Evolutionary conservation across 1,284 basidiomycete species (phyloP), one percentile per base, ranked within the genome.

Genomic region (Veloporphyrellus conicus): DNA sequence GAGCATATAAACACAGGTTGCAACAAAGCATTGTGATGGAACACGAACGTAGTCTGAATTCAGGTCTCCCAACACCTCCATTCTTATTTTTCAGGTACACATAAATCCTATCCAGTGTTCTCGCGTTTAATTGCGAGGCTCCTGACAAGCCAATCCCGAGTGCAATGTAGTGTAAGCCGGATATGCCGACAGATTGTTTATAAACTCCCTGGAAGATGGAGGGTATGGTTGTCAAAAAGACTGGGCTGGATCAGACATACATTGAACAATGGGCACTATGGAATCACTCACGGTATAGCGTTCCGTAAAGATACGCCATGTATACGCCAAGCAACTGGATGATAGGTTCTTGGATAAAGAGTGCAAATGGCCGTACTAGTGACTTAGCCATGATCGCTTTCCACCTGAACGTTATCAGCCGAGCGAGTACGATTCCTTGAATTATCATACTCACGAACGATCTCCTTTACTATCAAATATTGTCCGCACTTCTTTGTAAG

Each of bases 171-270:
- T 81, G 69, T 16, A 81, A 62, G 0, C 77, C 84, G 0, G 81
- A 75, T 41, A 87, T 82, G 40, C 79, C 76, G 34, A 74, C 60
- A 2, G 59, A 50, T 63, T 83, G 60, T 22, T 65, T 56, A 53
- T 87, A 86, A 0, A 71, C 60, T 3, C 67, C 67, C 42, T 71
- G 64, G 55, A 81, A 90, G 20, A 87, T 85, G 1, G 63, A 54
- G 0, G 82, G 77, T 18, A 90, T 82, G 0, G 78, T 82, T 0
- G 84, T 85, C 37, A 89, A 66, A 55, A 86, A 71, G 8, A 84
- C 73, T 75, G 69, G 0, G 10, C 36, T 34, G 6, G 68, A 35
- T 62, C 8, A 53, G 41, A 18, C 23, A 20, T 25, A n/a, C 10
- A 18, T 20, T 31, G 37, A 3, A 34, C 15, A 15, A 18, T 34